Conservation (phyloP, 352 stramenopile species). For the Phytophthora kernoviae region DNA sequence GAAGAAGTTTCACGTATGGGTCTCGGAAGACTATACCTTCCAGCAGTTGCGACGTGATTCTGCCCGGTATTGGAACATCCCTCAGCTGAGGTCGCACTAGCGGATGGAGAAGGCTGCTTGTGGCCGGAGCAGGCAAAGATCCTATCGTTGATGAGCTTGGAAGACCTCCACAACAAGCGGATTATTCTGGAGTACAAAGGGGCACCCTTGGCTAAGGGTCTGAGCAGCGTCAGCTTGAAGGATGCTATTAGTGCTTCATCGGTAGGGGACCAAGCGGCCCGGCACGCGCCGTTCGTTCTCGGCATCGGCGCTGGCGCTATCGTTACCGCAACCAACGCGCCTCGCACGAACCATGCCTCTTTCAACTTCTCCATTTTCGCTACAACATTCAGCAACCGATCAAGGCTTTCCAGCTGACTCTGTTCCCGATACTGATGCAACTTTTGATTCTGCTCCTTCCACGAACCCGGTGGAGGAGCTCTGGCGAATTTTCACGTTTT, state of each 20-base stretch:
- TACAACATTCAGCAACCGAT: constrained; percentile 21
- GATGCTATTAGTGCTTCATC: constrained; percentile 20
- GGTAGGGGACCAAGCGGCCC: constrained; percentile 15
- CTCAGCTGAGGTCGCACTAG: constrained; percentile 46
- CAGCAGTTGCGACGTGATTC: constrained; percentile 72
- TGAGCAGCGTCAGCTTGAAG: constrained; percentile 29
- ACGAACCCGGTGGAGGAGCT: constrained; percentile 64
- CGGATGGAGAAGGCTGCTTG: constrained; percentile 66
- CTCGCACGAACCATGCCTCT: constrained; percentile 6
- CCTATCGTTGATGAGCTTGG: constrained; percentile 58
- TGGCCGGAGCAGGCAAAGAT: constrained; percentile 83
- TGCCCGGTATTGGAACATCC: constrained; percentile 73
- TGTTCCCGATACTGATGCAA: not conserved
- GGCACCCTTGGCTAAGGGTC: constrained; percentile 18
- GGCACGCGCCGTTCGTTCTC: constrained; percentile 17
- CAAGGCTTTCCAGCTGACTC: constrained; percentile 6
- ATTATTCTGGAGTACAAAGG: constrained; percentile 62
- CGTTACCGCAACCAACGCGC: constrained; percentile 10
- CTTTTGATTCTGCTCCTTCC: not conserved
- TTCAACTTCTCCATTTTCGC: constrained; percentile 4
- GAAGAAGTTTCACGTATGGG: constrained; percentile 73
- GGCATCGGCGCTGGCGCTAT: constrained; percentile 17
- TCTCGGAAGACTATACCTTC: constrained; percentile 78
- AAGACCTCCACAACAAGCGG: constrained; percentile 50
- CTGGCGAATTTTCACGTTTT: constrained; percentile 83